Evolutionary conservation across 345 rosid genomes (phyloP).

Genomic region (Fremontodendron californicum): DNA sequence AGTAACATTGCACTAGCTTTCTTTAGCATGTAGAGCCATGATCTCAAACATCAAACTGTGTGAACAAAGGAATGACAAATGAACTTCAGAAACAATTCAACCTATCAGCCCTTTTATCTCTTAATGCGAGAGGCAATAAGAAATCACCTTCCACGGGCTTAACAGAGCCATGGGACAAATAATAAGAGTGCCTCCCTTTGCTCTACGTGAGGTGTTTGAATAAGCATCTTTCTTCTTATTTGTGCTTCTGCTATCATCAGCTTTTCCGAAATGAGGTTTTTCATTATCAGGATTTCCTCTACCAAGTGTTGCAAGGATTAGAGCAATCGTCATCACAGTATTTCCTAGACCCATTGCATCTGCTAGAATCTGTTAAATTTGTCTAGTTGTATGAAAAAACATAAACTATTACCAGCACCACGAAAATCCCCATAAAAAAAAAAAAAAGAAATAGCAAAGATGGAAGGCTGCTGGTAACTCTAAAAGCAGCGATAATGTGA

Average conservation of each 20-base stretch:
- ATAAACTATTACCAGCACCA: too few relatives aligned
- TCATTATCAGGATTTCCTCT: constrained; percentile 29
- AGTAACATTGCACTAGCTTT: background rate
- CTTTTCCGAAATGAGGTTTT: too few relatives aligned
- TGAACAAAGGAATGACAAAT: background rate
- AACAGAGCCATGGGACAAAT: constrained; percentile 71
- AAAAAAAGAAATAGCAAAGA: too few relatives aligned
- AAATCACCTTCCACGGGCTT: constrained; percentile 68
- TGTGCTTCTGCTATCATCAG: constrained; percentile 17
- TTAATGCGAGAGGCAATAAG: constrained; percentile 6
- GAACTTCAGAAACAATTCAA: background rate
- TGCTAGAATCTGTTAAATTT: constrained; percentile 45
- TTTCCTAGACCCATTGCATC: constrained; percentile 87
- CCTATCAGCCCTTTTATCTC: background rate
- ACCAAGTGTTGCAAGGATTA: constrained; percentile 57
- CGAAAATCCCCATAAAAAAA: too few relatives aligned
- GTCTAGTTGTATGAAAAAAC: background rate
- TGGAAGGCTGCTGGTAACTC: background rate
- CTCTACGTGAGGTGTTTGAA: constrained; percentile 20
- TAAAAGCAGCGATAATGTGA: background rate
- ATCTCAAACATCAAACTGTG: too few relatives aligned
- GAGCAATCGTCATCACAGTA: constrained; percentile 74
- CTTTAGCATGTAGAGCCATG: background rate
- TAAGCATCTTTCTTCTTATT: constrained; percentile 20
- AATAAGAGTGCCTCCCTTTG: constrained; percentile 65